A percentile compares a stretch with the other conserved stretches of the same genome.
These are phyloP conservation scores for Yamadazyma friedrichii DNA, from an alignment of 1,139 yeast genomes.

Conservation along the genomic window DNA sequence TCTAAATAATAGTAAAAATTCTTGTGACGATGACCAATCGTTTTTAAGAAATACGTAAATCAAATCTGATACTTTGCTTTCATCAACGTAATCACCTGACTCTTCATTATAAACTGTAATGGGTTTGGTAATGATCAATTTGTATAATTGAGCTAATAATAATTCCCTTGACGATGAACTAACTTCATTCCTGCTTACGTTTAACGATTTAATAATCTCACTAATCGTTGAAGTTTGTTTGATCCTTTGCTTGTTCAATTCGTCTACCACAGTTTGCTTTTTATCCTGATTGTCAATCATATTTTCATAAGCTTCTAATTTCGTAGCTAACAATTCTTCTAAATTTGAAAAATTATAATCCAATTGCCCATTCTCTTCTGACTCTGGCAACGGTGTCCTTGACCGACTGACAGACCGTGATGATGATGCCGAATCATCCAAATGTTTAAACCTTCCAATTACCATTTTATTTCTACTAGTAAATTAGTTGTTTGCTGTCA, in stretches of 20 bases:
- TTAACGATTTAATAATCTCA: slow-evolving; percentile 41
- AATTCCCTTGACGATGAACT: slow-evolving; percentile 51
- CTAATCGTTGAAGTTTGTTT: slow-evolving; percentile 39
- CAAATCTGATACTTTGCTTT: slow-evolving; percentile 34
- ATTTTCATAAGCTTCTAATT: slow-evolving; percentile 33
- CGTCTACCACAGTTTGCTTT: slow-evolving; percentile 31
- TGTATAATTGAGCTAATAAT: slow-evolving; percentile 50
- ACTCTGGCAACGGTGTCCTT: slow-evolving; percentile 46
- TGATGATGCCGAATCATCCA: slow-evolving; percentile 14
- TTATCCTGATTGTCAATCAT: slow-evolving; percentile 17
- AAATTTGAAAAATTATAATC: slow-evolving; percentile 40
- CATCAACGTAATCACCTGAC: slow-evolving; percentile 31
- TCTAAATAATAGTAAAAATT: slow-evolving; percentile 42
- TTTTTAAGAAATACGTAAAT: slow-evolving; percentile 30
- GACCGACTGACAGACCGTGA: slow-evolving; percentile 39
- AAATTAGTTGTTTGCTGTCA: background rate
- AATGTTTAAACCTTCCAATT: slow-evolving; percentile 4
- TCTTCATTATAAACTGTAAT: slow-evolving; percentile 35
- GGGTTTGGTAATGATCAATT: slow-evolving; percentile 45
- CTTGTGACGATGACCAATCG: slow-evolving; percentile 41
- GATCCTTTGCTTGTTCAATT: slow-evolving; percentile 35
- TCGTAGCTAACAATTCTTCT: slow-evolving; percentile 41
- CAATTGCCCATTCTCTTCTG: slow-evolving; percentile 41
- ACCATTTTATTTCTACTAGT: background rate
- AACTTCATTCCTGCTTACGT: slow-evolving; percentile 42